phyloP scores from a whole-genome alignment of 2,329 filamentous ascomycete species.

The Colletotrichum sp. region DNA sequence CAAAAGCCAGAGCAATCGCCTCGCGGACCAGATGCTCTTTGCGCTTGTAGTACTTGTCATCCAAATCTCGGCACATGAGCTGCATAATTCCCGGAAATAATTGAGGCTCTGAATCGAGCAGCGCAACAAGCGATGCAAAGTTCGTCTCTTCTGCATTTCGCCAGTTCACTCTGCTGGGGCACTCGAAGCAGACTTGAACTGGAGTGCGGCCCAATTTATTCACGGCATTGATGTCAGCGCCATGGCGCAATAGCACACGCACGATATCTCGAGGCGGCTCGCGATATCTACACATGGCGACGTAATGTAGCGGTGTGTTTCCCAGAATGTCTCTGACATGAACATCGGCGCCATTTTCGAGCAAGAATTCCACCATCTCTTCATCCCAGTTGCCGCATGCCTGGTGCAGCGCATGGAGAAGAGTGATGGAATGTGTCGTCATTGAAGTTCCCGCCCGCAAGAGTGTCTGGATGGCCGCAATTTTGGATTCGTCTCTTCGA shows the following conservation, averaged over 20 bases:
- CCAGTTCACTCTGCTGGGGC: too few species aligned
- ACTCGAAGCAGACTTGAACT: neutral
- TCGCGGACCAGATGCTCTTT: too few species aligned
- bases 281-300: neutral
- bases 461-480: neutral
- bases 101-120: too few species aligned
- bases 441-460: neutral
- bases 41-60: too few species aligned
- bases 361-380: neutral
- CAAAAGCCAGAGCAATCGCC: too few species aligned
- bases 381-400: neutral
- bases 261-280: neutral
- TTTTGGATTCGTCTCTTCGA: neutral
- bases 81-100: too few species aligned
- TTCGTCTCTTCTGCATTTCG: too few species aligned
- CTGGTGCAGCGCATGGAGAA: neutral
- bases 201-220: neutral
- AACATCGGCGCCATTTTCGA: accelerated
- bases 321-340: neutral
- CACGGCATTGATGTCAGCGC: neutral
- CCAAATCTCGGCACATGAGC: too few species aligned
- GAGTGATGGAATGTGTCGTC: neutral
- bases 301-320: neutral
- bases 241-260: neutral
- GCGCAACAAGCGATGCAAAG: too few species aligned